Evolutionary conservation across 2,329 filamentous ascomycete species (phyloP).

Genomic region (Boeremia lycopersici): DNA sequence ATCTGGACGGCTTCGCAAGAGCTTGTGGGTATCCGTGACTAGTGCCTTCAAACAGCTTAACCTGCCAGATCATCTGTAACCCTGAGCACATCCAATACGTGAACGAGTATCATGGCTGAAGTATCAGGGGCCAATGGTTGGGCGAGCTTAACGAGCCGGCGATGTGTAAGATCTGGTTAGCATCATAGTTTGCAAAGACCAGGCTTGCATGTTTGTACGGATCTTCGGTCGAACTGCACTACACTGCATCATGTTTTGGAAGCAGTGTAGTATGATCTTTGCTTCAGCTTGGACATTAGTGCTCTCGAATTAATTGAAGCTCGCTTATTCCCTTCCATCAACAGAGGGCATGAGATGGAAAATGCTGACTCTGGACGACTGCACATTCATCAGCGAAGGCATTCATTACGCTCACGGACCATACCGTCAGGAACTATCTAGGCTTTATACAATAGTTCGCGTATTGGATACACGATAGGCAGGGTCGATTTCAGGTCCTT

Average conservation of each 20-base stretch:
- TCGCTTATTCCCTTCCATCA: constrained; percentile 1
- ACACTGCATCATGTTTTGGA: neutral
- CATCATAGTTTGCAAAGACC: constrained; percentile 2
- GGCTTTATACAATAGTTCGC: too few relatives aligned
- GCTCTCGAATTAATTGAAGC: neutral
- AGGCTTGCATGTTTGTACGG: neutral
- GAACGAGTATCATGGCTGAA: constrained; percentile 13
- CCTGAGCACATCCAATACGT: constrained; percentile 6
- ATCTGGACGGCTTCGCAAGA: too few relatives aligned
- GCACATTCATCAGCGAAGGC: constrained; percentile 3
- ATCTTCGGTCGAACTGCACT: neutral
- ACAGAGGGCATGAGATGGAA: neutral
- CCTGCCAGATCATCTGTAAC: constrained; percentile 12
- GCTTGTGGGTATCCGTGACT: too few relatives aligned
- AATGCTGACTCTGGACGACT: neutral
- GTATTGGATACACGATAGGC: too few relatives aligned
- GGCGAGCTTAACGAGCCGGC: constrained; percentile 4
- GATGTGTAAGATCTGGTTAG: constrained; percentile 10
- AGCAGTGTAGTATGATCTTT: constrained; percentile 3
- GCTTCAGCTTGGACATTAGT: neutral
- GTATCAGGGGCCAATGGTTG: constrained; percentile 15
- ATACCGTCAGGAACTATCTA: neutral
- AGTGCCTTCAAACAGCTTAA: constrained; percentile 15
- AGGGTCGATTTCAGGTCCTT: too few relatives aligned
- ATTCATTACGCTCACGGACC: neutral